Conservation (phyloP, 177 flowering plant genomes). For the Vitis hybrid region DNA sequence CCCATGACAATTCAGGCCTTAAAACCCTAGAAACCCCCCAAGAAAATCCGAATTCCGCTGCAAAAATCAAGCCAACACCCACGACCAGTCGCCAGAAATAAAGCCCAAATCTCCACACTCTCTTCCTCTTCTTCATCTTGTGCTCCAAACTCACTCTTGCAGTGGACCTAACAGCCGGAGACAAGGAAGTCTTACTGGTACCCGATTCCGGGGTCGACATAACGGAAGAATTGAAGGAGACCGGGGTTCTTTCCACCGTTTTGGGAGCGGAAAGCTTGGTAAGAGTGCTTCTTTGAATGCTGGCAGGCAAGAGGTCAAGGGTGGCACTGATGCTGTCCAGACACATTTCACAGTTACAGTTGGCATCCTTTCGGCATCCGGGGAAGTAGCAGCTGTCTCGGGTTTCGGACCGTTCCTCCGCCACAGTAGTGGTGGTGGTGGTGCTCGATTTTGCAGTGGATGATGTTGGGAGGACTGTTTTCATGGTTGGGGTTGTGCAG, state of each 20-base stretch:
- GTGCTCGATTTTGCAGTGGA: constrained; percentile 41
- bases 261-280: constrained; percentile 44
- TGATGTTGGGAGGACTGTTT: constrained; percentile 27
- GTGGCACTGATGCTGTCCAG: constrained; percentile 85
- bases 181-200: background rate
- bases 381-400: constrained; percentile 74
- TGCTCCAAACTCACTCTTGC: constrained; percentile 26
- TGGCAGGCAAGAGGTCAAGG: constrained; percentile 70
- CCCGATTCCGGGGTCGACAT: constrained; percentile 38
- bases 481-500: constrained; percentile 35
- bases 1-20: constrained; percentile 39
- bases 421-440: constrained; percentile 17
- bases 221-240: constrained; percentile 38
- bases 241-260: constrained; percentile 29
- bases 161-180: constrained; percentile 30
- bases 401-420: constrained; percentile 33
- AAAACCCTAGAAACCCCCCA: constrained; percentile 36
- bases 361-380: constrained; percentile 79
- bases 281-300: constrained; percentile 49
- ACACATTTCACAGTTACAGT: constrained; percentile 83
- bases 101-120: constrained; percentile 12
- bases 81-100: constrained; percentile 26
- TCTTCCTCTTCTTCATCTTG: constrained; percentile 20
- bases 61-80: constrained; percentile 40
- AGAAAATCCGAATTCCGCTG: constrained; percentile 40